phyloP scores from a whole-genome alignment of 2,329 filamentous ascomycete species.

The Knufia fluminis region DNA sequence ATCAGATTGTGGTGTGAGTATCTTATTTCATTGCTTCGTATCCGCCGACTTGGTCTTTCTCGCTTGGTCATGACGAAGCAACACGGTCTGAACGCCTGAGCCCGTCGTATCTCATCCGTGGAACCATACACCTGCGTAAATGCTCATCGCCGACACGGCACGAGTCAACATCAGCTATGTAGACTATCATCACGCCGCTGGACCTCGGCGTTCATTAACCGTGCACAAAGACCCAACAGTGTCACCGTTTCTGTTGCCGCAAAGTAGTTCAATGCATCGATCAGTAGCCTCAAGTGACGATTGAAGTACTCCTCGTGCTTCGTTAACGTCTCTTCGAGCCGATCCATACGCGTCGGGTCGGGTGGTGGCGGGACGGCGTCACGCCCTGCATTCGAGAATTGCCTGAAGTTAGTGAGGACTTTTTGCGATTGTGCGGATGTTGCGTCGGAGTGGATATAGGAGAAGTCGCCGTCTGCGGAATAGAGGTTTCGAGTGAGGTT shows the following conservation, averaged over 20 bases:
- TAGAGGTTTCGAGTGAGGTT: conserved; percentile 78
- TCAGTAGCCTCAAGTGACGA: conserved; percentile 80
- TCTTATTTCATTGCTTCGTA: too few relatives aligned
- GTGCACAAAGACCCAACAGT: conserved; percentile 74
- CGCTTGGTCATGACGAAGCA: too few relatives aligned
- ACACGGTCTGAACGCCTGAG: too few relatives aligned
- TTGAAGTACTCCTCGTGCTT: conserved; percentile 94
- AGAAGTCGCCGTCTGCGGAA: conserved; percentile 70
- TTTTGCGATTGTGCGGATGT: conserved; percentile 7
- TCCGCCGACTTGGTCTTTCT: too few relatives aligned
- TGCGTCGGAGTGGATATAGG: conserved; percentile 13
- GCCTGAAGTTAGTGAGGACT: conserved; percentile 3
- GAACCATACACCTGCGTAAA: too few relatives aligned
- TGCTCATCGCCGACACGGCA: too few relatives aligned
- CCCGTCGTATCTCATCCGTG: too few relatives aligned
- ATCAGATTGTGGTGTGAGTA: too few relatives aligned
- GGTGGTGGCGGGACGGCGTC: conserved; percentile 22
- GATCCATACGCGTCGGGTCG: conserved; percentile 55
- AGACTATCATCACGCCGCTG: conserved; percentile 17
- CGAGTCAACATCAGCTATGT: neutral
- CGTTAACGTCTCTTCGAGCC: conserved; percentile 75
- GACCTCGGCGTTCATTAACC: conserved; percentile 44
- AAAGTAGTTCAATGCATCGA: conserved; percentile 92
- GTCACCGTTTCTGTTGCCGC: conserved; percentile 96
- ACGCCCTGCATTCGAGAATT: conserved; percentile 9